phyloP scores from a whole-genome alignment of 1,139 yeast genomes.

The Pichiaceae sp. region DNA sequence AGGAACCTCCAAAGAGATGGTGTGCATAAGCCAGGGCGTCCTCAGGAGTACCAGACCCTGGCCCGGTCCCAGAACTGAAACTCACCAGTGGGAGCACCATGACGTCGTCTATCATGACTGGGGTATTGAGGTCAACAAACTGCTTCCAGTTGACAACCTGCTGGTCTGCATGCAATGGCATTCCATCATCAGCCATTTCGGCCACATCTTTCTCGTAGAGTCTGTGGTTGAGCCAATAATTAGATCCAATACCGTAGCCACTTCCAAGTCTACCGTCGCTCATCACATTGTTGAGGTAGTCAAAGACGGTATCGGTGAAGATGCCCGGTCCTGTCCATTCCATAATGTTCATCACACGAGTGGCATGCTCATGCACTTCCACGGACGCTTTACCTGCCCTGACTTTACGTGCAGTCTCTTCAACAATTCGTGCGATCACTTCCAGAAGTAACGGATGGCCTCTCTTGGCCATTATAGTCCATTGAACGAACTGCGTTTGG shows the following conservation, averaged over 20 bases:
- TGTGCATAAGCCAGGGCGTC: constrained; percentile 58
- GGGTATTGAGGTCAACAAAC: constrained; percentile 61
- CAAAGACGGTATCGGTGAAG: constrained; percentile 66
- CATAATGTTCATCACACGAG: no score
- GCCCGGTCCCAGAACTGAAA: no score
- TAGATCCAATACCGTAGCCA: constrained; percentile 24
- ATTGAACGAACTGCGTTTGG: constrained; percentile 70
- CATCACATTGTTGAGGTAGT: constrained; percentile 42
- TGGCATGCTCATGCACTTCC: no score
- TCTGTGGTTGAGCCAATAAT: constrained; percentile 15
- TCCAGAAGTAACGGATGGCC: constrained; percentile 74
- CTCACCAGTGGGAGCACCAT: constrained; percentile 77
- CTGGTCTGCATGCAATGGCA: background rate
- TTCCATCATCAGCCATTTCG: constrained; percentile 8
- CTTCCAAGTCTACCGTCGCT: constrained; percentile 19
- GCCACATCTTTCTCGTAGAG: constrained; percentile 16
- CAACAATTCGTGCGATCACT: constrained; percentile 57
- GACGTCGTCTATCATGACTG: constrained; percentile 68
- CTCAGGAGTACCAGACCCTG: constrained; percentile 69
- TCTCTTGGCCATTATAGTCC: constrained; percentile 62
- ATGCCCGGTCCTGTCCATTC: constrained; percentile 82
- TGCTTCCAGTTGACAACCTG: constrained; percentile 39
- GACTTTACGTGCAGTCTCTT: constrained; percentile 45
- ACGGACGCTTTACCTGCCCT: constrained; percentile 11
- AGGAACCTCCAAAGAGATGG: constrained; percentile 66